phyloP scores from a whole-genome alignment of 176 grass and related monocot species.

The Thinopyrum elongatum region DNA sequence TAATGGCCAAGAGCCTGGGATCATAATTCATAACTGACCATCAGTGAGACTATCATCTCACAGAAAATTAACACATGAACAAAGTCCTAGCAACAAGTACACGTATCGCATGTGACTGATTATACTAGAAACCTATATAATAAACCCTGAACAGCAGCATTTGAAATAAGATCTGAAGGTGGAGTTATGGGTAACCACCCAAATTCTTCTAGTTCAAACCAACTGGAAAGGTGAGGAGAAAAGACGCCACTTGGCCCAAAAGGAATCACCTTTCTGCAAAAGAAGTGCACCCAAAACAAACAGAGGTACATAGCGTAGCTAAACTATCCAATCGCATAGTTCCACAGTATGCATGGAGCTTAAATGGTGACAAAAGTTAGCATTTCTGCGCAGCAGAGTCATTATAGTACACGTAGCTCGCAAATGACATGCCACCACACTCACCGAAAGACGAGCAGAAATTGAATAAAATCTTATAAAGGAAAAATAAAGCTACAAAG shows the following conservation, averaged over 20 bases:
- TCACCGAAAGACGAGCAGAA: neutral
- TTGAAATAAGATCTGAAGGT: conserved; percentile 12
- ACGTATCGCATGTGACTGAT: neutral
- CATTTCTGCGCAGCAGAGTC: neutral
- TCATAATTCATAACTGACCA: neutral
- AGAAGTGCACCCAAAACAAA: neutral
- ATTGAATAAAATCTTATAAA: neutral
- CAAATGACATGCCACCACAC: conserved; percentile 13
- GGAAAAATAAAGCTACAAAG: neutral
- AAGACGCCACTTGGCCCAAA: conserved; percentile 26
- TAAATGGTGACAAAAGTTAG: conserved; percentile 8
- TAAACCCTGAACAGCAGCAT: neutral
- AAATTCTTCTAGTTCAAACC: conserved; percentile 12
- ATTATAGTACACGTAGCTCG: neutral
- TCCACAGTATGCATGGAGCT: neutral
- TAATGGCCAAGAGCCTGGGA: neutral
- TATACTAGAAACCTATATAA: neutral
- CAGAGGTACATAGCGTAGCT: neutral
- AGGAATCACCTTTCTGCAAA: conserved; percentile 28
- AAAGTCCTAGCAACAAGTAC: neutral
- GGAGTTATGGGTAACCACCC: neutral
- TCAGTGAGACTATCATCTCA: neutral
- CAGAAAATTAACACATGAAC: neutral
- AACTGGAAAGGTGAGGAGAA: conserved; percentile 11
- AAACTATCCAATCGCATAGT: neutral